Conservation (phyloP, 1,284 basidiomycete genomes). For the Mycosarcoma mackinlayi region DNA sequence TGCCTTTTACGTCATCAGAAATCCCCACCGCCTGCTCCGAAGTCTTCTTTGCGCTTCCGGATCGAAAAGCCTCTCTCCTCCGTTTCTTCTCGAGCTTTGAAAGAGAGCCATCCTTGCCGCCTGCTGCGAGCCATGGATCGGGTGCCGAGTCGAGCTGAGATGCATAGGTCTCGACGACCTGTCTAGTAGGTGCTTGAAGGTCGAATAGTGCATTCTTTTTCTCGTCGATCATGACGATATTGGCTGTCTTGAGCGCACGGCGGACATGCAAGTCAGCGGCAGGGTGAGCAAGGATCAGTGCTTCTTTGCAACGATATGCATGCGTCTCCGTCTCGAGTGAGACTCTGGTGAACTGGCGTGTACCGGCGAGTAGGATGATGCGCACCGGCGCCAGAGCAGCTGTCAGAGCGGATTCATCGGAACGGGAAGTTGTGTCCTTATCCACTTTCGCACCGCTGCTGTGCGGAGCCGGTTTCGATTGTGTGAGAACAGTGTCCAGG, state of each 20-base stretch:
- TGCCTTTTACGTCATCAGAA: background rate
- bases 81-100: constrained; percentile 39
- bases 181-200: background rate
- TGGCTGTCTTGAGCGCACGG: constrained; percentile 34
- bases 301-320: constrained; percentile 26
- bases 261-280: constrained; percentile 46
- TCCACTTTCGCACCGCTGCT: background rate
- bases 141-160: constrained; percentile 45
- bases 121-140: constrained; percentile 49
- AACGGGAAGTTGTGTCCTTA: no score
- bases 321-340: background rate
- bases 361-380: constrained; percentile 17
- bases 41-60: background rate
- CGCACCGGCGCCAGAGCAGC: constrained; percentile 41
- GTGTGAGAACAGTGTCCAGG: constrained; percentile 14
- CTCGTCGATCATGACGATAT: constrained; percentile 32
- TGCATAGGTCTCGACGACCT: constrained; percentile 6
- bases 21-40: background rate
- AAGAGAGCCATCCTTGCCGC: constrained; percentile 35
- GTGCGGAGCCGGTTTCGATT: background rate
- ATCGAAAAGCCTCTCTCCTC: constrained; percentile 10
- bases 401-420: background rate
- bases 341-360: background rate
- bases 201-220: constrained; percentile 20
- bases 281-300: constrained; percentile 50